Percentiles rank a stretch among this genome's conserved stretches.
These are phyloP conservation scores for Helotiales sp. DNA, from an alignment of 2,329 filamentous ascomycete genomes.

Conservation along the genomic window DNA sequence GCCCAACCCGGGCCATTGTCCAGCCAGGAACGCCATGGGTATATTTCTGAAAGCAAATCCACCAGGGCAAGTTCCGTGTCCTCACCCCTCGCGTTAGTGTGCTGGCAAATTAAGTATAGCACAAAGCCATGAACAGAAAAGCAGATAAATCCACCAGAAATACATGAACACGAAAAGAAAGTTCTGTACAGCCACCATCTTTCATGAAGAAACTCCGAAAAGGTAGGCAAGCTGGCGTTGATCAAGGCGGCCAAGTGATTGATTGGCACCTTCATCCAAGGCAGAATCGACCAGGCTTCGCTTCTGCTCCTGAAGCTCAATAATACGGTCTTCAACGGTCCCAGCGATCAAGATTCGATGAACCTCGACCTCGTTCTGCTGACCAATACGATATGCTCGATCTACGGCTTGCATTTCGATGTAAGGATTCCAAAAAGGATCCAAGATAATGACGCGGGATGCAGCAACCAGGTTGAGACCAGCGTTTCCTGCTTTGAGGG, in stretches of 20 bases:
- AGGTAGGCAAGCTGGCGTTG: constrained; percentile 30
- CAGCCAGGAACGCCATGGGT: too few species aligned
- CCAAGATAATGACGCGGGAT: constrained; percentile 83
- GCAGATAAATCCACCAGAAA: neutral
- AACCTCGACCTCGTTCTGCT: constrained; percentile 70
- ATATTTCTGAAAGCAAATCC: too few species aligned
- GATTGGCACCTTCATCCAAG: constrained; percentile 72
- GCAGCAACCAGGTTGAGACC: constrained; percentile 84
- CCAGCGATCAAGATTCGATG: constrained; percentile 75
- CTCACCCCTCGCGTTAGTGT: too few species aligned
- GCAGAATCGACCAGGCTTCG: constrained; percentile 74
- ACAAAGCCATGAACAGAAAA: neutral
- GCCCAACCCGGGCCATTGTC: too few species aligned
- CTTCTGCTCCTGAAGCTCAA: constrained; percentile 77
- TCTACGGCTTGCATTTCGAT: constrained; percentile 92
- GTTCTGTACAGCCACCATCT: neutral
- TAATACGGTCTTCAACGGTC: constrained; percentile 87
- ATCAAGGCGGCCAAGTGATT: constrained; percentile 63
- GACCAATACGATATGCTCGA: constrained; percentile 84
- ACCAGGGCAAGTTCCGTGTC: too few species aligned
- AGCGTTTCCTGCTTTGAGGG: constrained; percentile 78
- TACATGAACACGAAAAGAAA: neutral
- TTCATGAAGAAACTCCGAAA: constrained; percentile 24
- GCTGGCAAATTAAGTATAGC: neutral
- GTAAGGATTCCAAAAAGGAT: constrained; percentile 94